Evolutionary conservation across 164 flowering plant genomes (phyloP).

Genomic region (Sextonia rubra): DNA sequence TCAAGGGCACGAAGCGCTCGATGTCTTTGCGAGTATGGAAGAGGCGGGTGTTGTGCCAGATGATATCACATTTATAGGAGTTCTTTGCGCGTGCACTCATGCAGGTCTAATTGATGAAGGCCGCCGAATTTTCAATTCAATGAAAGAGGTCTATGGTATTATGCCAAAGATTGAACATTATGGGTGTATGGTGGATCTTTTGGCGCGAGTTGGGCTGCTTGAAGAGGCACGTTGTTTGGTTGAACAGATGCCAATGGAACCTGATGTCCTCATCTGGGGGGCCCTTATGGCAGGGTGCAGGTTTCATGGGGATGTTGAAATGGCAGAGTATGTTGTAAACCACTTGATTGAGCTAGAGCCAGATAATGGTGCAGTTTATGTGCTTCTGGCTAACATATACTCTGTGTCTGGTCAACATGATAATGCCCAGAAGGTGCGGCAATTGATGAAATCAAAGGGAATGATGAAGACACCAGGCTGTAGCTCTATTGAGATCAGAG

Average conservation of each 20-base stretch:
- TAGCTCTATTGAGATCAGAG: slow-evolving; percentile 35
- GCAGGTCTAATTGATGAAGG: slow-evolving; percentile 29
- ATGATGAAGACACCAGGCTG: slow-evolving; percentile 37
- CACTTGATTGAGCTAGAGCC: slow-evolving; percentile 27
- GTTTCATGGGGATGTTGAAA: slow-evolving; percentile 20
- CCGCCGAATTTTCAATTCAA: slow-evolving; percentile 21
- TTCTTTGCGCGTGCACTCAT: slow-evolving; percentile 32
- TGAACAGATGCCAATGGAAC: slow-evolving; percentile 33
- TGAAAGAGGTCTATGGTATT: slow-evolving; percentile 21
- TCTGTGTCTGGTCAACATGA: slow-evolving; percentile 23
- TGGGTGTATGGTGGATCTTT: slow-evolving; percentile 47
- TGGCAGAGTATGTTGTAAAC: slow-evolving; percentile 24
- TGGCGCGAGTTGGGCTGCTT: slow-evolving; percentile 31
- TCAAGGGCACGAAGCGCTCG: slow-evolving; percentile 22
- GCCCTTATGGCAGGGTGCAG: slow-evolving; percentile 34
- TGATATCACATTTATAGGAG: slow-evolving; percentile 28
- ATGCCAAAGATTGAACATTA: slow-evolving; percentile 35
- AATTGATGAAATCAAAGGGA: slow-evolving; percentile 18
- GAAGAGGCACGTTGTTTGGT: slow-evolving; percentile 26
- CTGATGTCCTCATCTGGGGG: slow-evolving; percentile 37
- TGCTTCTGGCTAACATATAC: slow-evolving; percentile 28
- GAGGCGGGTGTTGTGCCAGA: slow-evolving; percentile 21
- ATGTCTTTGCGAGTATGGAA: slow-evolving; percentile 20
- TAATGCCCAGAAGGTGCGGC: slow-evolving; percentile 22
- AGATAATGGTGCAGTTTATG: slow-evolving; percentile 25